Evolutionary conservation across 1,284 basidiomycete species (phyloP).

Genomic region (Cryptococcus deneoformans): DNA sequence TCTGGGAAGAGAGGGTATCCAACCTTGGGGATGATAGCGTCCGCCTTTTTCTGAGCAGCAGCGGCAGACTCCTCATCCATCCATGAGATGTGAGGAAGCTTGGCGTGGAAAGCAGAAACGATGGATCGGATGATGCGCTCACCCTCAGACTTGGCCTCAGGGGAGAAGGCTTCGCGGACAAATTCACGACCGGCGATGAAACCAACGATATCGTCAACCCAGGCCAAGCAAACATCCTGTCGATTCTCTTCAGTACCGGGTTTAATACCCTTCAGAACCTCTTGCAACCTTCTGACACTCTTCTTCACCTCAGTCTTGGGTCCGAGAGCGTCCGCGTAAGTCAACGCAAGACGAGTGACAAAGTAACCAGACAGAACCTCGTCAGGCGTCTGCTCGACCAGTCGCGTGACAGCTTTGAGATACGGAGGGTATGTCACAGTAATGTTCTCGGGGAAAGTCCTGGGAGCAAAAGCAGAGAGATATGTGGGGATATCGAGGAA

Average conservation of each 20-base stretch:
- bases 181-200: conserved; percentile 62
- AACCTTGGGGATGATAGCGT: conserved; percentile 48
- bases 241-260: conserved; percentile 81
- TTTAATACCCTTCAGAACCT: conserved; percentile 77
- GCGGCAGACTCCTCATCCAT: conserved; percentile 82
- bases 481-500: conserved; percentile 80
- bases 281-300: conserved; percentile 65
- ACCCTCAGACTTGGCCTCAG: conserved; percentile 73
- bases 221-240: conserved; percentile 58
- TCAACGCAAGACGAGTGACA: conserved; percentile 64
- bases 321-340: conserved; percentile 67
- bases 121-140: conserved; percentile 86
- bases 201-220: conserved; percentile 52
- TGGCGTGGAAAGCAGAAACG: conserved; percentile 76
- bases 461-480: conserved; percentile 78
- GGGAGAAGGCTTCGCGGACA: conserved; percentile 80
- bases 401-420: conserved; percentile 61
- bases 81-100: conserved; percentile 77
- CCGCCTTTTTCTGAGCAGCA: conserved; percentile 76
- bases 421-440: conserved; percentile 85
- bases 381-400: conserved; percentile 64
- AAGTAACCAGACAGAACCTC: conserved; percentile 79
- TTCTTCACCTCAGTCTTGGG: conserved; percentile 70
- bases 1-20: conserved; percentile 76
- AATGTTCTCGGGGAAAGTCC: conserved; percentile 68